Evolutionary conservation across 164 flowering plant species (phyloP), one percentile per base, ranked within the genome.

Genomic region (Houttuynia cordata): DNA sequence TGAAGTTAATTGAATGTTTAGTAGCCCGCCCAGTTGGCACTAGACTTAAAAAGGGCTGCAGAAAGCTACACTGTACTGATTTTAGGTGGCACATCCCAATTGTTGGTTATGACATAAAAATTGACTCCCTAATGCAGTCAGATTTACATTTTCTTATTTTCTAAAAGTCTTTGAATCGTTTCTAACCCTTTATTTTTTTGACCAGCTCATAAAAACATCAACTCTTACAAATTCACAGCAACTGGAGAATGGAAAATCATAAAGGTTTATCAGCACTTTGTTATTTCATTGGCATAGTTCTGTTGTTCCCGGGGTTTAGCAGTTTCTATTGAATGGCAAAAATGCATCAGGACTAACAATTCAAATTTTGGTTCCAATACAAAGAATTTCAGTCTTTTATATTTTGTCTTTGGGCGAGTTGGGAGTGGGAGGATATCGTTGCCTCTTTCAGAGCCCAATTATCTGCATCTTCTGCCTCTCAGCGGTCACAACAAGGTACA

Each of bases 151-250:
- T 24, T 1, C 3, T 2, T 30, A 10, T 54, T 24, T 6, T 54
- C 8, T 21, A 5, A 17, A 23, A 14, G 30, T 2, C 18, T 10
- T 9, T 2, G 4, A 10, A n/a, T 1, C 21, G 8, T 54, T 23
- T 9, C 47, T 37, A 7, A 30, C 19, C 17, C 19, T 15, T 7
- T 58, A 17, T 37, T 30, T 37, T 42, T 58, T 30, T 39, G 8
- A 19, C 59, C 61, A 58, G 61, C 47, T 58, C 22, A 34, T 39
- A 58, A 58, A 22, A 37, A 30, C 14, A 15, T 40, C 60, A 19
- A 19, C 61, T 20, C 17, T 42, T 17, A 49, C 19, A n/a, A 58
- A 21, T 58, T 37, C 50, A 7, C 41, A 58, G 49, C 61, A 37
- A 58, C 19, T 54, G 37, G 15, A 15, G 30, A 54, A 54, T 54